phyloP scores from a whole-genome alignment of 2,329 filamentous ascomycete genomes.

The Fusarium floridanum region DNA sequence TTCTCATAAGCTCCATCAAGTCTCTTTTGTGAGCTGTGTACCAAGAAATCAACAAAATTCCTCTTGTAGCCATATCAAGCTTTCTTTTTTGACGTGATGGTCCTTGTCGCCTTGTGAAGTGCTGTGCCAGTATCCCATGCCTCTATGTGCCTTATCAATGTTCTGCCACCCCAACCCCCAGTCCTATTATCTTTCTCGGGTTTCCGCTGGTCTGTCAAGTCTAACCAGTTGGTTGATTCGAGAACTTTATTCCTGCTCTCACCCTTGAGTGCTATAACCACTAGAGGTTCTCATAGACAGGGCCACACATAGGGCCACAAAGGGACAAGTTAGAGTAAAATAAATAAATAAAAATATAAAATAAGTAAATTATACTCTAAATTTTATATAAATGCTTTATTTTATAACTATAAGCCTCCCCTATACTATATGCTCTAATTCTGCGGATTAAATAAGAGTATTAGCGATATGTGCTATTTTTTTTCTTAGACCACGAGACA shows the following conservation, averaged over 20 bases:
- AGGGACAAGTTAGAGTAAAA: too few relatives aligned
- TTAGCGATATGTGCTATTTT: too few relatives aligned
- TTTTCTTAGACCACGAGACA: too few relatives aligned
- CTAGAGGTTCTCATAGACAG: not conserved
- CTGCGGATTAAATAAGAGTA: too few relatives aligned
- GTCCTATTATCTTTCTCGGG: not conserved
- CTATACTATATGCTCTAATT: too few relatives aligned
- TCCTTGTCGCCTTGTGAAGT: not conserved
- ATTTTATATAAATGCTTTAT: too few relatives aligned
- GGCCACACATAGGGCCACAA: too few relatives aligned
- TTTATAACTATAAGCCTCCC: too few relatives aligned
- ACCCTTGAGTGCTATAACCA: not conserved
- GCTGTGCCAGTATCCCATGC: not conserved
- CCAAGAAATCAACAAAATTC: slow-evolving; percentile 67
- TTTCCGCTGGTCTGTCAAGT: not conserved
- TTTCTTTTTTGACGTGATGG: slow-evolving; percentile 43
- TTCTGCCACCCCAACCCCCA: not conserved
- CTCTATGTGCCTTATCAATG: not conserved
- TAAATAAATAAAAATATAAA: too few relatives aligned
- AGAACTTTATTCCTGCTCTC: not conserved
- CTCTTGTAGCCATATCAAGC: slow-evolving; percentile 55
- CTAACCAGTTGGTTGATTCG: not conserved
- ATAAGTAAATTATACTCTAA: too few relatives aligned
- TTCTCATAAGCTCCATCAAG: slow-evolving; percentile 67
- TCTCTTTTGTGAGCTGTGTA: slow-evolving; percentile 74